Conservation (phyloP, 768 basidiomycete genomes). For the Collybiopsis confluens region DNA sequence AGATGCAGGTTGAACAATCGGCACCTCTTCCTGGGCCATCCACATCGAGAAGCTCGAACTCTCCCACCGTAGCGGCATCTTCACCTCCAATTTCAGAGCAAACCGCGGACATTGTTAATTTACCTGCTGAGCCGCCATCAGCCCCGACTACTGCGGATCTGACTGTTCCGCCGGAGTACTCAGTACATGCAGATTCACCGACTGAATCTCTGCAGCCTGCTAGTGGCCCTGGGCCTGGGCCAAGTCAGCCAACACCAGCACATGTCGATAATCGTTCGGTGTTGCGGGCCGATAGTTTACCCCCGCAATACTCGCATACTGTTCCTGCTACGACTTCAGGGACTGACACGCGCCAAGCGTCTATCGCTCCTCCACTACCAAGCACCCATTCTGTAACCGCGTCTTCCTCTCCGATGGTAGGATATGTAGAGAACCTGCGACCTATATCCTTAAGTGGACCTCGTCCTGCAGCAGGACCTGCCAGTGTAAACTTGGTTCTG, state of each 20-base stretch:
- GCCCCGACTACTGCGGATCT: background rate
- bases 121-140: background rate
- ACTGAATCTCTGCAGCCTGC: constrained; percentile 13
- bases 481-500: no score
- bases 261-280: background rate
- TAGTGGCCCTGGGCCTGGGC: background rate
- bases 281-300: no score
- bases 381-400: no score
- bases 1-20: background rate
- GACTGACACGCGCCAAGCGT: no score
- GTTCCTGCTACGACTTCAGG: no score
- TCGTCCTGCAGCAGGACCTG: no score
- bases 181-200: background rate
- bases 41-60: background rate
- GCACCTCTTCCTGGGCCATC: background rate
- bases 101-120: background rate
- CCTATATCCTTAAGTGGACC: no score
- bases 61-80: background rate
- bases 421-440: no score
- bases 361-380: no score
- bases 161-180: background rate
- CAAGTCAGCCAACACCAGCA: constrained; percentile 4
- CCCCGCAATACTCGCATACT: no score
- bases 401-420: no score
- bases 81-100: background rate